These are phyloP conservation scores for Aspergillus sp. DNA, from an alignment of 2,329 filamentous ascomycete species.

Conservation along the genomic window DNA sequence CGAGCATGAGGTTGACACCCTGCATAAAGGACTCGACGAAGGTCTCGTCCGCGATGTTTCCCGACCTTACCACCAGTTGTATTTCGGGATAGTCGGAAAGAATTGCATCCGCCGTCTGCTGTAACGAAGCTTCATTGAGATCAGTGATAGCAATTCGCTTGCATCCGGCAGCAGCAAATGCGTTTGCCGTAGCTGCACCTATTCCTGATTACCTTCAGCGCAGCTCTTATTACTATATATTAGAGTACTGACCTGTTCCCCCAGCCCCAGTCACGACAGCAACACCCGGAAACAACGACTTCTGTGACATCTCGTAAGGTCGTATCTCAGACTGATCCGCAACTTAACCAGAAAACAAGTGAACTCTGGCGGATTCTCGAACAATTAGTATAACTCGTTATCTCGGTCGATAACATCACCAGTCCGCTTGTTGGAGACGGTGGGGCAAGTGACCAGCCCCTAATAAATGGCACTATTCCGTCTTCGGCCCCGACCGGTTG, in stretches of 20 bases:
- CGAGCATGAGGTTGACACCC: slow-evolving; percentile 30
- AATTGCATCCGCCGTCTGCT: slow-evolving; percentile 22
- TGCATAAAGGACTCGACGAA: slow-evolving; percentile 36
- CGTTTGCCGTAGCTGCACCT: slow-evolving; percentile 47
- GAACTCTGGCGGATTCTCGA: background rate
- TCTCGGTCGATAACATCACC: background rate
- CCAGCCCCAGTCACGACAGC: slow-evolving; percentile 45
- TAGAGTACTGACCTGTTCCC: slow-evolving; percentile 30
- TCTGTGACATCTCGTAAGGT: slow-evolving; percentile 4
- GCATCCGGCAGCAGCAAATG: slow-evolving; percentile 47
- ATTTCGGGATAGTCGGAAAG: slow-evolving; percentile 27
- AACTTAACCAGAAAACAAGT: background rate
- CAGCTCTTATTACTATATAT: too few species aligned
- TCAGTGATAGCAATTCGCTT: slow-evolving; percentile 50
- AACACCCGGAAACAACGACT: slow-evolving; percentile 36
- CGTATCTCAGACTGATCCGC: background rate
- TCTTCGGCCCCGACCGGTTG: background rate
- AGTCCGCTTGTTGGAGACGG: background rate
- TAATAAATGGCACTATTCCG: background rate
- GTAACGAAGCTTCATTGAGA: slow-evolving; percentile 37
- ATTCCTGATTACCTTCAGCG: slow-evolving; percentile 41
- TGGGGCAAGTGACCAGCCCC: background rate
- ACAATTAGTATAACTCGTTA: background rate
- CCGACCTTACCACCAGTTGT: slow-evolving; percentile 30
- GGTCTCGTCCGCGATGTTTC: slow-evolving; percentile 44